phyloP scores from a whole-genome alignment of 345 rosid genomes.

The Citrus mangshanensis region DNA sequence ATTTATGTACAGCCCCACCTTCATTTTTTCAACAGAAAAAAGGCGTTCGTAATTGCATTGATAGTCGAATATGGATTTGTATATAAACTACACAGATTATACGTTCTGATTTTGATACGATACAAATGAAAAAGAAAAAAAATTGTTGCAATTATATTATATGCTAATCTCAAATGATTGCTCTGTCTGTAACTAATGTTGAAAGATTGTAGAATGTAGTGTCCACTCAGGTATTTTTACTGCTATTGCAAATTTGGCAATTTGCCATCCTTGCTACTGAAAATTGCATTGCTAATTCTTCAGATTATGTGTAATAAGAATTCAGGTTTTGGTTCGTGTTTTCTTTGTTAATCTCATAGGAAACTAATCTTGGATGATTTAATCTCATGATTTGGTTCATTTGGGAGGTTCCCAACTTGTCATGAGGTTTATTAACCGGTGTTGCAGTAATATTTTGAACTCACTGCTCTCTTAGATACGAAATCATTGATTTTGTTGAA shows the following conservation, averaged over 20 bases:
- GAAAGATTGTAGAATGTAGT: not conserved
- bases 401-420: not conserved
- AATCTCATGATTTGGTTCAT: not conserved
- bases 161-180: not conserved
- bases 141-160: not conserved
- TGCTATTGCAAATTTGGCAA: not conserved
- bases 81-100: conserved; percentile 23
- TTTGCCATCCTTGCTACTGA: not conserved
- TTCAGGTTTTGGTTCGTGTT: not conserved
- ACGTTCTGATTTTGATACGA: not conserved
- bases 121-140: not conserved
- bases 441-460: not conserved
- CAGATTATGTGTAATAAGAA: not conserved
- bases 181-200: not conserved
- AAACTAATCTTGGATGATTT: not conserved
- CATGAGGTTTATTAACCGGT: not conserved
- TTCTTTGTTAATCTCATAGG: not conserved
- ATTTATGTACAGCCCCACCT: conserved; percentile 27
- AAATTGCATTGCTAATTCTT: not conserved
- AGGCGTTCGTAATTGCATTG: not conserved
- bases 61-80: conserved; percentile 18
- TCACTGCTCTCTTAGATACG: not conserved
- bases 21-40: conserved; percentile 15
- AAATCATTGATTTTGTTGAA: not conserved
- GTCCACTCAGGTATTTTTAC: not conserved